Conservation (phyloP, 2,329 filamentous ascomycete genomes). For the Tolypocladium endophyticum region DNA sequence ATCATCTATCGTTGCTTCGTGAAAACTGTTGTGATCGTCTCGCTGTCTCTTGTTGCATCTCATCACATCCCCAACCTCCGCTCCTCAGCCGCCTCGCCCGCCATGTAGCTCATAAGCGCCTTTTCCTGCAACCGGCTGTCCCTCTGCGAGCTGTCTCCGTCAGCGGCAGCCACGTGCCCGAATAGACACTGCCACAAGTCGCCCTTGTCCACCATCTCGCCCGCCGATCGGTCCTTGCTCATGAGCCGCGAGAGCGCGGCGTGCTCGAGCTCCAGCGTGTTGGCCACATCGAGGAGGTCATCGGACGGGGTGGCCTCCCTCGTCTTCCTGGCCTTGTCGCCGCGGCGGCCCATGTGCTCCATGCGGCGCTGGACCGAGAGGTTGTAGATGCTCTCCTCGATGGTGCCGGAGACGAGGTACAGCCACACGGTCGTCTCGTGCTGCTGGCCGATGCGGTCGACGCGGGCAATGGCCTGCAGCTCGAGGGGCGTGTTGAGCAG, state of each 20-base stretch:
- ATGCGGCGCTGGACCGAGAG: constrained; percentile 71
- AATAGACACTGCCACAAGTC: constrained; percentile 90
- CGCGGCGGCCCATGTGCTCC: constrained; percentile 54
- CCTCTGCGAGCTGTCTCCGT: constrained; percentile 8
- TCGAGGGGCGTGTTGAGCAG: constrained; percentile 89
- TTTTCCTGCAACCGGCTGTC: constrained; percentile 20
- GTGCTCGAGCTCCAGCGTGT: constrained; percentile 72
- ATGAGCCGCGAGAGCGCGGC: constrained; percentile 61
- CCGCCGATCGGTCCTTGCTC: constrained; percentile 56
- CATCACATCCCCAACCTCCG: constrained; percentile 11
- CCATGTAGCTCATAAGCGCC: constrained; percentile 30
- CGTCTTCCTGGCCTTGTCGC: constrained; percentile 26
- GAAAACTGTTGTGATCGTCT: not conserved
- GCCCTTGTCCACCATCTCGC: constrained; percentile 66
- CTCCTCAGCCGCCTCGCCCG: constrained; percentile 32
- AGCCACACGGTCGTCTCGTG: constrained; percentile 89
- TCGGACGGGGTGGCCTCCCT: constrained; percentile 20
- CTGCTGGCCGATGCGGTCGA: constrained; percentile 87
- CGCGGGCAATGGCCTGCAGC: constrained; percentile 86
- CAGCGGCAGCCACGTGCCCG: constrained; percentile 38
- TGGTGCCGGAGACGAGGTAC: constrained; percentile 81
- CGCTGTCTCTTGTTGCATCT: not conserved
- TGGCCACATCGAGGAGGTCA: constrained; percentile 65
- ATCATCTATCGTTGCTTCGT: not conserved
- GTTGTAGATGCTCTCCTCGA: constrained; percentile 86